phyloP scores from a whole-genome alignment of 768 basidiomycete species.

The Mycena kentingensis region DNA sequence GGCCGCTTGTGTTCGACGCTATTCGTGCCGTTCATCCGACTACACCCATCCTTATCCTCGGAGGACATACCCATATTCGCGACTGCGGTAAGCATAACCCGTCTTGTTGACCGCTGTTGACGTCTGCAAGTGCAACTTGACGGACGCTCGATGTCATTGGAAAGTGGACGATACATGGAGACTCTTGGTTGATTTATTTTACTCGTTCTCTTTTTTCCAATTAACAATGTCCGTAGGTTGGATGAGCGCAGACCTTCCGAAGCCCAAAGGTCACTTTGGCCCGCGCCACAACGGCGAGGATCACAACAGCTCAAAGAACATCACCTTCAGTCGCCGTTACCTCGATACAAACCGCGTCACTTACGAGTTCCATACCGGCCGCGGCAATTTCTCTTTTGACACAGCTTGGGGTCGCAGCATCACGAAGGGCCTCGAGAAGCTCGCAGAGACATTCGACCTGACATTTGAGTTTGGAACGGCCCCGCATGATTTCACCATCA shows the following conservation, averaged over 20 bases:
- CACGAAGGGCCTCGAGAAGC: conserved; percentile 52
- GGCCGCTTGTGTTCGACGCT: conserved; percentile 72
- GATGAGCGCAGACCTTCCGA: conserved; percentile 51
- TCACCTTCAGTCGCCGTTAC: conserved; percentile 71
- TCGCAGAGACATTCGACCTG: conserved; percentile 64
- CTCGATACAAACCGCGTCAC: conserved; percentile 79
- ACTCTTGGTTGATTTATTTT: conserved; percentile 64
- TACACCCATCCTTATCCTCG: conserved; percentile 85
- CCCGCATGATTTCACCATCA: conserved; percentile 73
- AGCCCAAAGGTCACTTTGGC: neutral
- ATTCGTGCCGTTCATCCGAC: conserved; percentile 69
- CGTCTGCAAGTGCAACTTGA: conserved; percentile 59
- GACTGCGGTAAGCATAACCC: conserved; percentile 63
- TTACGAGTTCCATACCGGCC: conserved; percentile 72
- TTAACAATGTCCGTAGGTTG: conserved; percentile 43
- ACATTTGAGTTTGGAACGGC: conserved; percentile 66
- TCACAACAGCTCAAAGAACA: conserved; percentile 40
- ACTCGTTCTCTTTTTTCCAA: neutral
- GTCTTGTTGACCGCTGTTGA: neutral
- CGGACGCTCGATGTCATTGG: conserved; percentile 73
- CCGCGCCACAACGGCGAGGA: conserved; percentile 12
- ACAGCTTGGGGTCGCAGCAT: conserved; percentile 56
- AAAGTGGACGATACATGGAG: conserved; percentile 91
- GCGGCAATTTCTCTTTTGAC: conserved; percentile 58
- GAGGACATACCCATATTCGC: conserved; percentile 80